A percentile compares a stretch with the other conserved stretches of the same genome.
Evolutionary conservation across 129 eudicot species (phyloP).

Genomic region (Mikania micrantha): DNA sequence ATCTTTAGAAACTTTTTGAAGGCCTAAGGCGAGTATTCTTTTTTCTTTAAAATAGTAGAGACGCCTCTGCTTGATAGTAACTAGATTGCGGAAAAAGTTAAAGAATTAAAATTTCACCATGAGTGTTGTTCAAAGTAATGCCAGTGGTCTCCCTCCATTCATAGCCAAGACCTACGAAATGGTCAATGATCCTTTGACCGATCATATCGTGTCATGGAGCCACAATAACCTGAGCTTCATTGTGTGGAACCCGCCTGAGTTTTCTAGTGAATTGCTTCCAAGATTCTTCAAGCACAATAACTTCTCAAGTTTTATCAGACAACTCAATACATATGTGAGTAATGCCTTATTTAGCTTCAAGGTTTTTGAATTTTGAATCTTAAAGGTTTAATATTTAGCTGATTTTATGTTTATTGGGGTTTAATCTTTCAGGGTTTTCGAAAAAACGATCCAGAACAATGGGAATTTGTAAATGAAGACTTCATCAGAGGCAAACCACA

Average conservation of each 20-base stretch:
- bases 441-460: slow-evolving; percentile 83
- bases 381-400: not conserved
- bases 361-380: not conserved
- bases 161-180: slow-evolving; percentile 28
- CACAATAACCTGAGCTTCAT: slow-evolving; percentile 24
- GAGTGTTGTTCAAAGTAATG: slow-evolving; percentile 25
- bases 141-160: slow-evolving; percentile 29
- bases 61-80: not conserved
- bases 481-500: slow-evolving; percentile 68
- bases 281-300: slow-evolving; percentile 36
- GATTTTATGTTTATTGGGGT: not conserved
- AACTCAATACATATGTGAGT: slow-evolving; percentile 33
- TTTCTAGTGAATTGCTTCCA: slow-evolving; percentile 32
- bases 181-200: slow-evolving; percentile 32
- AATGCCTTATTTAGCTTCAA: not conserved
- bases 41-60: too few relatives aligned
- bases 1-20: too few relatives aligned
- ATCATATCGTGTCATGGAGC: slow-evolving; percentile 32
- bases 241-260: slow-evolving; percentile 30
- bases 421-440: slow-evolving; percentile 61
- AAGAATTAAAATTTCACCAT: not conserved
- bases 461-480: slow-evolving; percentile 88
- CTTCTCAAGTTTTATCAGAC: slow-evolving; percentile 36
- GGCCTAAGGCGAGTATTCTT: too few relatives aligned
- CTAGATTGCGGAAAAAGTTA: not conserved